These are phyloP conservation scores for Salix purpurea DNA, from an alignment of 345 rosid genomes.

Conservation along the genomic window DNA sequence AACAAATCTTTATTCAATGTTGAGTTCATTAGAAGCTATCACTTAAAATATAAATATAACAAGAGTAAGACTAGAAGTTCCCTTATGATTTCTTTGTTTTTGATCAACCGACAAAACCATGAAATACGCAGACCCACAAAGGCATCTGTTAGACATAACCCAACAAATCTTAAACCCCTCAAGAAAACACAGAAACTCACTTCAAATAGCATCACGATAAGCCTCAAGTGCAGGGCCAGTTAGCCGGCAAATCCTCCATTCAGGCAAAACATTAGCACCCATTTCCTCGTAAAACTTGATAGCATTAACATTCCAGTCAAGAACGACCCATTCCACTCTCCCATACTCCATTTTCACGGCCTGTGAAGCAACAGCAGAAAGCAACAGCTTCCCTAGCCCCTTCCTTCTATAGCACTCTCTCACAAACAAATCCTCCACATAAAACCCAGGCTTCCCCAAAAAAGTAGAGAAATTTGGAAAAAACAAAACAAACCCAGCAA, in stretches of 20 bases:
- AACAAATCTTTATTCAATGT: not conserved
- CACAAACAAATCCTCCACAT: slow-evolving; percentile 73
- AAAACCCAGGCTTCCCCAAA: slow-evolving; percentile 72
- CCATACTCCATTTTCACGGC: slow-evolving; percentile 84
- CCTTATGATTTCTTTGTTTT: not conserved
- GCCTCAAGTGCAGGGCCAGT: slow-evolving; percentile 72
- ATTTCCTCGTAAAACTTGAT: slow-evolving; percentile 73
- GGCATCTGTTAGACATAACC: not conserved
- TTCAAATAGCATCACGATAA: slow-evolving; percentile 35
- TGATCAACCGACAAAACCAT: not conserved
- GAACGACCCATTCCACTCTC: slow-evolving; percentile 84
- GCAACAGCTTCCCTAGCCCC: slow-evolving; percentile 67
- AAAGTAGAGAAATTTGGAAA: slow-evolving; percentile 75
- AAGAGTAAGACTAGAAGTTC: not conserved
- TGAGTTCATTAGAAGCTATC: not conserved
- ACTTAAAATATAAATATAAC: not conserved
- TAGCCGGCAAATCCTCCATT: slow-evolving; percentile 79
- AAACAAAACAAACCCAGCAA: slow-evolving; percentile 77
- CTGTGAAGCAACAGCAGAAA: slow-evolving; percentile 71
- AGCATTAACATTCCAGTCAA: slow-evolving; percentile 83
- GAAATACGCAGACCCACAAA: not conserved
- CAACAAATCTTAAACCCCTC: not conserved
- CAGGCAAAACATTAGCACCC: slow-evolving; percentile 72
- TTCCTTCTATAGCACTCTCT: slow-evolving; percentile 73
- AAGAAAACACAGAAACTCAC: not conserved